Percentiles rank a stretch among this genome's conserved stretches.
Evolutionary conservation across 306 rosid genomes (phyloP).

Genomic region (Fragaria iinumae): DNA sequence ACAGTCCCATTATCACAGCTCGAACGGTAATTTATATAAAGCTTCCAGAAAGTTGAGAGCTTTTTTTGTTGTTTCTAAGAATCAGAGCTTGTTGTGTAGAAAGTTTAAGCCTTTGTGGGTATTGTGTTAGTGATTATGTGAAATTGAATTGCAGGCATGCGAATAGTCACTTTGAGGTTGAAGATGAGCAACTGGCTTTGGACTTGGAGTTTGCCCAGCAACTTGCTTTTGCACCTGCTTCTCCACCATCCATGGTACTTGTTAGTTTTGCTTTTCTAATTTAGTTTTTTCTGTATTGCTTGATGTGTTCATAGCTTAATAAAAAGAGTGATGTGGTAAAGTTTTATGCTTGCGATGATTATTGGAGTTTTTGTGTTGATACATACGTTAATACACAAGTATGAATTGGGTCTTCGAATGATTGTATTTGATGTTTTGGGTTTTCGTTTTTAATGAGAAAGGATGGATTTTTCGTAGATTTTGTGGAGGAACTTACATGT

Average conservation of each 20-base stretch:
- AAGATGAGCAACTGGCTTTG: constrained; percentile 32
- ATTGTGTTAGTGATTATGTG: constrained; percentile 9
- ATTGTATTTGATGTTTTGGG: neutral
- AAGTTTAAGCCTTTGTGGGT: neutral
- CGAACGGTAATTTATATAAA: constrained; percentile 27
- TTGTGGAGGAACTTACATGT: neutral
- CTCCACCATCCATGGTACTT: constrained; percentile 21
- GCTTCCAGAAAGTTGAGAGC: neutral
- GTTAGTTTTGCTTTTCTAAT: neutral
- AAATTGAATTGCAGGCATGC: constrained; percentile 48
- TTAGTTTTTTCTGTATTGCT: neutral
- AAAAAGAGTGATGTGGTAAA: neutral
- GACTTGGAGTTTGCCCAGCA: constrained; percentile 46
- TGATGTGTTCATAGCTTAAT: too few species aligned
- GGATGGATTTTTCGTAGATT: neutral
- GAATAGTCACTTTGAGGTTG: constrained; percentile 53
- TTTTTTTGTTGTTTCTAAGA: neutral
- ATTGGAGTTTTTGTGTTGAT: neutral
- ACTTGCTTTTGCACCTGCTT: constrained; percentile 32
- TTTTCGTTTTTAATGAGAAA: too few species aligned
- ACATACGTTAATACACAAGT: neutral
- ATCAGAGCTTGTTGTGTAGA: neutral
- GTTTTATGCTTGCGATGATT: neutral
- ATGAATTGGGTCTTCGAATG: neutral
- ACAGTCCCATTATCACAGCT: constrained; percentile 45